Base-by-base conservation (phyloP, 805 yeast genomes). In the Phaffomyces thermotolerans region DNA sequence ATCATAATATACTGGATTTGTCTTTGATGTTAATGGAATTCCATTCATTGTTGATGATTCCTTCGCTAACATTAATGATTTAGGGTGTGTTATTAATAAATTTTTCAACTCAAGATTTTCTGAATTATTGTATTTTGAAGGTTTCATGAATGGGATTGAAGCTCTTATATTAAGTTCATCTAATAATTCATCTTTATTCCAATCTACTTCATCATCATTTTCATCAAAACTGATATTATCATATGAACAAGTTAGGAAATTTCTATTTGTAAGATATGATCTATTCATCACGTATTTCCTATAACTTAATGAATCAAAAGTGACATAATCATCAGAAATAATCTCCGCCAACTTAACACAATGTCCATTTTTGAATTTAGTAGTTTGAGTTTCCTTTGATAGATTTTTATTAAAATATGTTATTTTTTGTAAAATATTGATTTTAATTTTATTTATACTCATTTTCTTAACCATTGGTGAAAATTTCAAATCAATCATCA, bases 391-490 rank as follows among this genome's bases (percentile, higher is more conserved):
- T 52, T 76, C 82, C 71, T 68, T 31, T 43, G 37, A 20, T 36
- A 32, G 6, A 52, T 75, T 75, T 46, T 73, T 76, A 8, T 86
- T 77, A 8, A 71, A 73, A 58, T 79, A 82, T 0, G 84, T 74
- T 8, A 82, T 72, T 46, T 79, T 72, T 56, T 85, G 93, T 45
- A 81, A 66, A 12, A 84, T 71, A 48, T 81, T 81, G 42, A 84
- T 71, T 46, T 78, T 75, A 41, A 85, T 68, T 51, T 90, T 66
- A 48, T 81, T 84, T 31, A 85, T 62, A 3, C 69, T 67, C 5
- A 85, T 70, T 41, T 75, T 73, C 59, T 84, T 84, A 5, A 72
- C 73, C 47, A 83, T 55, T 0, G 95, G 93, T 0, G 77, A 73
- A 22, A 85, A 65, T 56, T 81, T 83, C 52, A 85, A 71, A 53